Conservation (phyloP, 2,329 filamentous ascomycete species). For the Shiraia sp. region DNA sequence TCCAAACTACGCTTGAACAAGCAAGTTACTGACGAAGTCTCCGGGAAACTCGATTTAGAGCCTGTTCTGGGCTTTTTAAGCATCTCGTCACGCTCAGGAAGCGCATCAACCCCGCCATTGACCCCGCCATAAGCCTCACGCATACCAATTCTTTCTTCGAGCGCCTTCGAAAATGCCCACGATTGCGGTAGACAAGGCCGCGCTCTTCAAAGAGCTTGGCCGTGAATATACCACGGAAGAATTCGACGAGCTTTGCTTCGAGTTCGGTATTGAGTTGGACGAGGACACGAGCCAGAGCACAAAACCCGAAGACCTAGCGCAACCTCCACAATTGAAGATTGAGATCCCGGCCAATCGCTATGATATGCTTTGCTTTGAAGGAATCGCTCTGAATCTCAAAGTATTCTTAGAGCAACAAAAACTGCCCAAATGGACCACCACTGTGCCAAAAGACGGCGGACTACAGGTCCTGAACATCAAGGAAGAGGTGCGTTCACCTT, state of each 20-base stretch:
- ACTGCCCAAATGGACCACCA: slow-evolving; percentile 78
- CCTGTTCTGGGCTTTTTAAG: neutral
- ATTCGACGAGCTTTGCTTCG: slow-evolving; percentile 97
- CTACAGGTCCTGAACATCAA: slow-evolving; percentile 80
- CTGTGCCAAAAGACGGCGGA: slow-evolving; percentile 71
- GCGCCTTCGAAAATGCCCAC: slow-evolving; percentile 75
- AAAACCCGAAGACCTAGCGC: slow-evolving; percentile 58
- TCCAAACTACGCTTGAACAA: neutral
- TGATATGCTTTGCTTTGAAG: slow-evolving; percentile 96
- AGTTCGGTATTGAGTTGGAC: slow-evolving; percentile 97
- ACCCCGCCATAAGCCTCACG: slow-evolving; percentile 32
- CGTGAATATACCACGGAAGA: slow-evolving; percentile 90
- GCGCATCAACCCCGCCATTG: slow-evolving; percentile 30
- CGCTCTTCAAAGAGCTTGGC: slow-evolving; percentile 89
- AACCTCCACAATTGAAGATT: slow-evolving; percentile 93
- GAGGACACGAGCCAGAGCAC: slow-evolving; percentile 64
- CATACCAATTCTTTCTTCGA: slow-evolving; percentile 6
- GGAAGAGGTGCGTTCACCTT: slow-evolving; percentile 56
- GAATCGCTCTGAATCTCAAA: slow-evolving; percentile 92
- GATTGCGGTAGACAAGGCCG: slow-evolving; percentile 94
- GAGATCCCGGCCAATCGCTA: slow-evolving; percentile 95
- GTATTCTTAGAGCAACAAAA: slow-evolving; percentile 81
- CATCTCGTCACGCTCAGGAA: slow-evolving; percentile 15
- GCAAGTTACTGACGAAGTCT: neutral
- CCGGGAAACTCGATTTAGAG: neutral